Conservation (phyloP, 768 basidiomycete species). For the Boletus speciosus region DNA sequence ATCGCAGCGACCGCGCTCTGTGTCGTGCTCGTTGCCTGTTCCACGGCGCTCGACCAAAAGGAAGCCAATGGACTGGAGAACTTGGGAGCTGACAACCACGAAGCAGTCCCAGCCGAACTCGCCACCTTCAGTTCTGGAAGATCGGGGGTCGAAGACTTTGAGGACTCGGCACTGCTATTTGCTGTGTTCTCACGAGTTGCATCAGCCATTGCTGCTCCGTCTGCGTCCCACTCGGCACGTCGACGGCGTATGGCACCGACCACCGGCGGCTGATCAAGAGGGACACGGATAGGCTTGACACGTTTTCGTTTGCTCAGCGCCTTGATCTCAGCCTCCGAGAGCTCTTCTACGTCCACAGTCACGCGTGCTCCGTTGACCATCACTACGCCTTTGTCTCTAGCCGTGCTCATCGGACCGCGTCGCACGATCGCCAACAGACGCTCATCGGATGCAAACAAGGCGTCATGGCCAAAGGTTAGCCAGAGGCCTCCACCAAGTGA, state of each 20-base stretch:
- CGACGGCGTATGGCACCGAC: conserved; percentile 65
- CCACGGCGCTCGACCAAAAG: conserved; percentile 73
- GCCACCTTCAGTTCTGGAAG: conserved; percentile 14
- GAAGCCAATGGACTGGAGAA: conserved; percentile 66
- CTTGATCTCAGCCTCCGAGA: conserved; percentile 85
- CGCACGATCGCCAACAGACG: conserved; percentile 72
- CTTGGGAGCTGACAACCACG: conserved; percentile 59
- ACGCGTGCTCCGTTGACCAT: conserved; percentile 88
- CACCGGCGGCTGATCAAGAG: conserved; percentile 91
- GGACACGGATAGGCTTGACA: conserved; percentile 78
- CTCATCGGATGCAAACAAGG: conserved; percentile 72
- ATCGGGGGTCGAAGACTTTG: conserved; percentile 20
- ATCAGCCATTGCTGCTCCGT: conserved; percentile 31
- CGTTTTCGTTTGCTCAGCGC: conserved; percentile 78
- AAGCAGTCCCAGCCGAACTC: conserved; percentile 21
- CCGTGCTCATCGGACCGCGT: conserved; percentile 53
- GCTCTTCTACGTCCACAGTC: conserved; percentile 83
- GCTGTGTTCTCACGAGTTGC: conserved; percentile 15
- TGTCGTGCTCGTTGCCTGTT: conserved; percentile 69
- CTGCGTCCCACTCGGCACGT: conserved; percentile 69
- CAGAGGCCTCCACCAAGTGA: conserved; percentile 88
- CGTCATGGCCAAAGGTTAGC: conserved; percentile 88
- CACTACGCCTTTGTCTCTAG: conserved; percentile 77
- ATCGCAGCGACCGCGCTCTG: conserved; percentile 78
- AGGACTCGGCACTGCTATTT: conserved; percentile 15